These are phyloP conservation scores for Sclerotinia trifoliorum DNA, from an alignment of 2,329 filamentous ascomycete species.

Conservation along the genomic window DNA sequence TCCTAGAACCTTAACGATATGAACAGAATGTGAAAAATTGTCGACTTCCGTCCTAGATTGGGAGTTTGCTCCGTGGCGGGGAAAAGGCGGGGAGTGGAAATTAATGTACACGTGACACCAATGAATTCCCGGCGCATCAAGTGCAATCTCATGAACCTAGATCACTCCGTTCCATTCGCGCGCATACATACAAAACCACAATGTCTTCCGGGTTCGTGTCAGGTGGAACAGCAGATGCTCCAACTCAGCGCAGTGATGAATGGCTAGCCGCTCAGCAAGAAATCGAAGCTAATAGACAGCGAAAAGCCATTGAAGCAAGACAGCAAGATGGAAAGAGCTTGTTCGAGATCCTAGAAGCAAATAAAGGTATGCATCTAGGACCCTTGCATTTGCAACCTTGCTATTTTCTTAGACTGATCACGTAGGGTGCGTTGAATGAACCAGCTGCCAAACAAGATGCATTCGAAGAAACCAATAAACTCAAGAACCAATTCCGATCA, in stretches of 20 bases:
- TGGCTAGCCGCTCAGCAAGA: constrained; percentile 41
- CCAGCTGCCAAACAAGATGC: constrained; percentile 76
- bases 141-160: constrained; percentile 4
- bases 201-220: constrained; percentile 53
- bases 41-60: neutral
- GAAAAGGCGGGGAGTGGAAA: neutral
- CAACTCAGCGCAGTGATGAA: constrained; percentile 42
- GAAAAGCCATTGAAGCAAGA: constrained; percentile 43
- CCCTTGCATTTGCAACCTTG: constrained; percentile 17
- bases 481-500: constrained; percentile 75
- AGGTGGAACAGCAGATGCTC: constrained; percentile 48
- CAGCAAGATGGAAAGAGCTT: constrained; percentile 55
- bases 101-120: neutral
- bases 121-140: neutral
- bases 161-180: constrained; percentile 10
- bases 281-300: constrained; percentile 41
- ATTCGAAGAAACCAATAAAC: constrained; percentile 69
- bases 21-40: neutral
- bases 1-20: neutral
- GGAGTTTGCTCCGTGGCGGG: neutral
- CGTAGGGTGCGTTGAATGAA: constrained; percentile 37
- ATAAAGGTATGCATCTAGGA: constrained; percentile 60
- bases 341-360: constrained; percentile 75
- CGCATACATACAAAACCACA: constrained; percentile 15
- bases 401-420: constrained; percentile 36